A percentile compares a stretch with the other conserved stretches of the same genome.
Evolutionary conservation across 192 early-diverging fungal species (phyloP).

Genomic region (Coemansia sp.): DNA sequence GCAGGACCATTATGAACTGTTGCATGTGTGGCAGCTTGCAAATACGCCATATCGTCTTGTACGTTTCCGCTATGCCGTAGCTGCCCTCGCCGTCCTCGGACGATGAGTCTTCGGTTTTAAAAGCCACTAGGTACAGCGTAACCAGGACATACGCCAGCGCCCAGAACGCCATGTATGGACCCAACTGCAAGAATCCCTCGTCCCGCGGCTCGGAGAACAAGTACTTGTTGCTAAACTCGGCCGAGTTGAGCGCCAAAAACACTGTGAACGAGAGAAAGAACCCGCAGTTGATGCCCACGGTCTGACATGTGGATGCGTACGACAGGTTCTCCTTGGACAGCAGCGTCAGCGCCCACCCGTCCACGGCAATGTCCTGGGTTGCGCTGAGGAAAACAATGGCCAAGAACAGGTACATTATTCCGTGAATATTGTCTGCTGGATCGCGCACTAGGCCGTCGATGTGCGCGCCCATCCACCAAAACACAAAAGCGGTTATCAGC

Average conservation of each 20-base stretch:
- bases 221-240: slow-evolving; percentile 95
- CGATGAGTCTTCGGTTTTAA: slow-evolving; percentile 72
- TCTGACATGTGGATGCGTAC: slow-evolving; percentile 93
- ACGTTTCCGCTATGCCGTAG: slow-evolving; percentile 68
- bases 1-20: slow-evolving; percentile 72
- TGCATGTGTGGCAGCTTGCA: slow-evolving; percentile 86
- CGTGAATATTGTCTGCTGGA: slow-evolving; percentile 43
- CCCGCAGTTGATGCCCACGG: slow-evolving; percentile 93
- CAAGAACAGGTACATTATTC: slow-evolving; percentile 77
- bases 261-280: slow-evolving; percentile 97
- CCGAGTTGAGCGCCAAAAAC: slow-evolving; percentile 92
- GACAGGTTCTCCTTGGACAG: slow-evolving; percentile 89
- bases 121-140: slow-evolving; percentile 77
- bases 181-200: slow-evolving; percentile 73
- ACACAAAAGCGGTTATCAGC: slow-evolving; percentile 72
- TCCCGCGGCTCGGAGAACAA: slow-evolving; percentile 65
- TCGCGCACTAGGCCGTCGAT: slow-evolving; percentile 72
- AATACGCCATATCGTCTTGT: slow-evolving; percentile 89
- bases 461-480: slow-evolving; percentile 73
- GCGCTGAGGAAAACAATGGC: slow-evolving; percentile 90
- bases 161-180: slow-evolving; percentile 92
- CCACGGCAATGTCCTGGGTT: slow-evolving; percentile 82
- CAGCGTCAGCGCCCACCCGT: slow-evolving; percentile 92
- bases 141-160: slow-evolving; percentile 83
- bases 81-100: slow-evolving; percentile 51